Evolutionary conservation across 768 basidiomycete species (phyloP).

Genomic region (Lactifluus piperatus): DNA sequence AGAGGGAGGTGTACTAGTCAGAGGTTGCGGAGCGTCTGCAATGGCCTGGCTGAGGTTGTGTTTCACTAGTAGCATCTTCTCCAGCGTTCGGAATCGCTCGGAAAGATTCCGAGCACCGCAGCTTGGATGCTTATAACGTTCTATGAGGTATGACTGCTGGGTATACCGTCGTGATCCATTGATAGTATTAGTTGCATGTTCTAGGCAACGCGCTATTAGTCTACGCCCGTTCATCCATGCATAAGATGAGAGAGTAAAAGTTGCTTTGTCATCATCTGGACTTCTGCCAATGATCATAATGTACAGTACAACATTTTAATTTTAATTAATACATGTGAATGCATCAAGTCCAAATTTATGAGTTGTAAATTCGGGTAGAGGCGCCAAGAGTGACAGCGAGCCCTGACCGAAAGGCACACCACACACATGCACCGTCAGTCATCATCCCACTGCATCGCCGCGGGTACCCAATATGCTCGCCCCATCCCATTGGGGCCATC

Average conservation of each 20-base stretch:
- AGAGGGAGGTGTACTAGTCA: conserved; percentile 1
- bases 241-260: not conserved
- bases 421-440: conserved; percentile 31
- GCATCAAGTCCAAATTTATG: not conserved
- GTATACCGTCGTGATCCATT: conserved; percentile 31
- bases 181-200: conserved; percentile 20
- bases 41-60: conserved; percentile 28
- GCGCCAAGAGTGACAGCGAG: not conserved
- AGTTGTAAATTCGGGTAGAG: not conserved
- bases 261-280: conserved; percentile 6
- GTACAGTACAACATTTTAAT: not conserved
- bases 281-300: not conserved
- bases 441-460: conserved; percentile 83
- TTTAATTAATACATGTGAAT: not conserved
- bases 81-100: conserved; percentile 46
- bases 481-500: conserved; percentile 44
- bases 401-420: too few species aligned
- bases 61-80: conserved; percentile 42
- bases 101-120: conserved; percentile 55
- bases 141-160: not conserved
- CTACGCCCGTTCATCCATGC: conserved; percentile 4
- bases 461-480: conserved; percentile 80
- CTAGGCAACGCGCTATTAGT: not conserved
- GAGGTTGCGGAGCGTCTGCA: conserved; percentile 10
- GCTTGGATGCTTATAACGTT: conserved; percentile 20